Evolutionary conservation across 768 basidiomycete species (phyloP).

Genomic region (Artomyces pyxidatus): DNA sequence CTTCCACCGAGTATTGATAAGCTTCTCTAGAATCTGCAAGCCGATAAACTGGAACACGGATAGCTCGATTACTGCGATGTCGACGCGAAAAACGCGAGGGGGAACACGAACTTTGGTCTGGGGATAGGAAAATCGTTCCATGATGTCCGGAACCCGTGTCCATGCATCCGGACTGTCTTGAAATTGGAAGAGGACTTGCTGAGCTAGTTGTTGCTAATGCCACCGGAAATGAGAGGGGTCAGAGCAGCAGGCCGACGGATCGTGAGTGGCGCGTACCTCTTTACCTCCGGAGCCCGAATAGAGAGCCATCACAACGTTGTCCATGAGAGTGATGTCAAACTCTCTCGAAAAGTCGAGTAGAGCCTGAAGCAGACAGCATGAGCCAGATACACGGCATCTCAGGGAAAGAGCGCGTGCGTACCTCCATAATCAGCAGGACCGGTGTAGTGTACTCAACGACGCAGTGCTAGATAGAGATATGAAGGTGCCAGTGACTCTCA

Average conservation of each 20-base stretch:
- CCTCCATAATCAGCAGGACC: slow-evolving; percentile 10
- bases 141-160: slow-evolving; percentile 92
- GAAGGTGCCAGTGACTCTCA: no score
- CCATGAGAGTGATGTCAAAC: slow-evolving; percentile 88
- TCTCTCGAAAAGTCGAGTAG: slow-evolving; percentile 91
- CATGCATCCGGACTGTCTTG: slow-evolving; percentile 96
- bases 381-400: slow-evolving; percentile 7
- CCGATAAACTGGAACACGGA: slow-evolving; percentile 96
- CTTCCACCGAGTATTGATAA: slow-evolving; percentile 94
- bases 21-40: slow-evolving; percentile 91
- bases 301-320: slow-evolving; percentile 89
- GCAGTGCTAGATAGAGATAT: not conserved
- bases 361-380: slow-evolving; percentile 39
- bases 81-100: not conserved
- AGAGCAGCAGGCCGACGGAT: slow-evolving; percentile 5
- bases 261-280: slow-evolving; percentile 50
- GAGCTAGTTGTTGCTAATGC: slow-evolving; percentile 85
- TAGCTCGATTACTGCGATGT: not conserved
- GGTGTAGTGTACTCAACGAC: not conserved
- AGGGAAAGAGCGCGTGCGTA: not conserved
- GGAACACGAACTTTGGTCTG: slow-evolving; percentile 64
- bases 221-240: slow-evolving; percentile 2
- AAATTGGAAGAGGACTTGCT: slow-evolving; percentile 89
- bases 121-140: slow-evolving; percentile 75
- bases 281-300: slow-evolving; percentile 70